These are phyloP conservation scores for Penstemon newberryi DNA, from an alignment of 257 asterid genomes.

Conservation along the genomic window DNA sequence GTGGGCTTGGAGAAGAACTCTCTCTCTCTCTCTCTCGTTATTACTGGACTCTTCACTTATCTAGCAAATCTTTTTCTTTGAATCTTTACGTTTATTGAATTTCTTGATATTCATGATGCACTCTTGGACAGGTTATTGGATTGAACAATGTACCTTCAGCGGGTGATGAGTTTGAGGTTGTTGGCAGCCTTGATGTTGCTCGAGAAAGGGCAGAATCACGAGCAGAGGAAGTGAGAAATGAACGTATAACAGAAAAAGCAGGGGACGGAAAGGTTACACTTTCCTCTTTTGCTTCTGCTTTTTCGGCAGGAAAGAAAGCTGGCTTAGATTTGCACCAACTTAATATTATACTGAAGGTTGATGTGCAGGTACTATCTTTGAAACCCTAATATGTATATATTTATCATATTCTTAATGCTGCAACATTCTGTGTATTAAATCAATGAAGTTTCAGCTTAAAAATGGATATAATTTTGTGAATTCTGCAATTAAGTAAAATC, in stretches of 20 bases:
- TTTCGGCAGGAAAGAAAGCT: slow-evolving; percentile 67
- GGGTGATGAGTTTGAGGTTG: slow-evolving; percentile 96
- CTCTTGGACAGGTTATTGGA: slow-evolving; percentile 74
- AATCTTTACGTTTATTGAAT: neutral
- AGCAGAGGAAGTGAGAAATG: slow-evolving; percentile 68
- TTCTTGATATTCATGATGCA: slow-evolving; percentile 23
- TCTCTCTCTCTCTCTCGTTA: neutral
- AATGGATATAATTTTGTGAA: too few relatives aligned
- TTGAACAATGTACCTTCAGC: slow-evolving; percentile 89
- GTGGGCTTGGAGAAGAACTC: neutral
- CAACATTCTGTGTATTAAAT: neutral
- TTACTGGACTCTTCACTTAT: neutral
- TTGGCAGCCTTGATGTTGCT: slow-evolving; percentile 80
- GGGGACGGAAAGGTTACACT: slow-evolving; percentile 96
- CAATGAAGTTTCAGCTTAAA: neutral
- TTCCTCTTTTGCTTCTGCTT: slow-evolving; percentile 92
- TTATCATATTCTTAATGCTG: neutral
- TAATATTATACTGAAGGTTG: slow-evolving; percentile 89
- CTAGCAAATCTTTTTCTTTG: neutral
- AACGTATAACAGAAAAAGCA: slow-evolving; percentile 83
- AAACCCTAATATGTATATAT: neutral
- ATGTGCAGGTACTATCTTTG: slow-evolving; percentile 71
- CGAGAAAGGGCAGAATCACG: slow-evolving; percentile 74
- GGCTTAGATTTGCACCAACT: slow-evolving; percentile 95
- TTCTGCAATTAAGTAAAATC: slow-evolving; percentile 23